These are phyloP conservation scores for Septoria linicola DNA, from an alignment of 2,329 filamentous ascomycete genomes.

Conservation along the genomic window DNA sequence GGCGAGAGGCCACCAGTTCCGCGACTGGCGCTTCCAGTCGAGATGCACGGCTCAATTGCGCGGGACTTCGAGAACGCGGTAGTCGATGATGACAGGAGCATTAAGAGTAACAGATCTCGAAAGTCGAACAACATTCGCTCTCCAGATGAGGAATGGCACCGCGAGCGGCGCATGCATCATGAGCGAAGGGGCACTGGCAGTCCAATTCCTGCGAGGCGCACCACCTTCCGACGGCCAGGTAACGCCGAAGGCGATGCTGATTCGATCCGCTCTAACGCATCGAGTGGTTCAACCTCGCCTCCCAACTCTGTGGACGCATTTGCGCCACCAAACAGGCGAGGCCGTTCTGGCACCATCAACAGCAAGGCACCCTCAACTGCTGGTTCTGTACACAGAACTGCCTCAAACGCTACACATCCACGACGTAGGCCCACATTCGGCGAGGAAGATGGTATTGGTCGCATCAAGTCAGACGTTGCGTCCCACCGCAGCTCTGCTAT, in stretches of 20 bases:
- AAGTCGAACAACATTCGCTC: slow-evolving; percentile 42
- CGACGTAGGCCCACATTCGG: slow-evolving; percentile 60
- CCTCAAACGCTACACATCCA: slow-evolving; percentile 62
- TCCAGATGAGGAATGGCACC: slow-evolving; percentile 37
- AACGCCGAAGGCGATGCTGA: slow-evolving; percentile 29
- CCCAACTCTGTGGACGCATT: slow-evolving; percentile 98
- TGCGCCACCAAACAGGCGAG: slow-evolving; percentile 75
- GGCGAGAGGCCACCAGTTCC: slow-evolving; percentile 48
- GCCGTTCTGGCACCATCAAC: slow-evolving; percentile 68
- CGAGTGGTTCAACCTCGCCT: slow-evolving; percentile 69
- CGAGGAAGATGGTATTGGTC: slow-evolving; percentile 55
- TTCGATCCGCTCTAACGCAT: slow-evolving; percentile 22
- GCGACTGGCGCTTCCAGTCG: slow-evolving; percentile 43
- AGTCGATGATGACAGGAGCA: slow-evolving; percentile 70
- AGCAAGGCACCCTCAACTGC: slow-evolving; percentile 58
- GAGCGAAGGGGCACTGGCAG: slow-evolving; percentile 32
- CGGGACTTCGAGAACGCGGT: slow-evolving; percentile 87
- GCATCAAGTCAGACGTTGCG: slow-evolving; percentile 59
- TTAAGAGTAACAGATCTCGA: slow-evolving; percentile 54
- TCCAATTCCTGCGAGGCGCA: slow-evolving; percentile 43
- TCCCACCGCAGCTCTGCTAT: slow-evolving; percentile 70
- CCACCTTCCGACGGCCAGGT: slow-evolving; percentile 44
- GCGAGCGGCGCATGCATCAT: slow-evolving; percentile 26
- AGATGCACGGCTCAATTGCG: slow-evolving; percentile 47
- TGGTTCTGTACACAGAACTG: slow-evolving; percentile 65